These are phyloP conservation scores for Ricinus communis DNA, from an alignment of 345 rosid species.

Conservation along the genomic window DNA sequence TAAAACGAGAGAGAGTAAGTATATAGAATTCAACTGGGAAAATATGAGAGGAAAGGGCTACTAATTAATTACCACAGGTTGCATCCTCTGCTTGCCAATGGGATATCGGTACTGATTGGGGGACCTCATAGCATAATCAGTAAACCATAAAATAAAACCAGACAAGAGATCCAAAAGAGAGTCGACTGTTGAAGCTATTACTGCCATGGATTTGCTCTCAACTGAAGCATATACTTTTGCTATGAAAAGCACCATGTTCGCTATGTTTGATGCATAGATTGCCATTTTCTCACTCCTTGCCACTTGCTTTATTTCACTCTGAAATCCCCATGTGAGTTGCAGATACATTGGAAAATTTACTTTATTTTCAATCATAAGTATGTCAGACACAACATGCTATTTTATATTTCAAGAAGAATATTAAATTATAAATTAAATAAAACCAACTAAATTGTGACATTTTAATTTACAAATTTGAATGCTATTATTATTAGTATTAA, in stretches of 20 bases:
- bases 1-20: too few species aligned
- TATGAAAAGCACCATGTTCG: conserved; percentile 44
- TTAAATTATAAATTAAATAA: too few species aligned
- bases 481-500: too few species aligned
- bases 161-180: conserved; percentile 44
- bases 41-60: too few species aligned
- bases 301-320: conserved; percentile 35
- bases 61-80: conserved; percentile 44
- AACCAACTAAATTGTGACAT: too few species aligned
- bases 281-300: conserved; percentile 35
- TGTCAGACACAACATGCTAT: neutral
- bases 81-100: conserved; percentile 53
- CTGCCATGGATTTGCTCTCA: conserved; percentile 39
- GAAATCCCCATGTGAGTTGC: neutral
- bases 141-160: conserved; percentile 52
- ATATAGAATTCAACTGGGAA: too few species aligned
- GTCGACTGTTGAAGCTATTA: conserved; percentile 45
- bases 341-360: too few species aligned
- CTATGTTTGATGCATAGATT: conserved; percentile 41
- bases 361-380: too few species aligned
- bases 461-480: too few species aligned
- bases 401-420: neutral
- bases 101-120: conserved; percentile 44
- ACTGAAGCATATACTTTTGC: conserved; percentile 40
- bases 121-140: conserved; percentile 39